Evolutionary conservation across 169 alveolate genomes (phyloP).

Genomic region (Eimeria necatrix): DNA sequence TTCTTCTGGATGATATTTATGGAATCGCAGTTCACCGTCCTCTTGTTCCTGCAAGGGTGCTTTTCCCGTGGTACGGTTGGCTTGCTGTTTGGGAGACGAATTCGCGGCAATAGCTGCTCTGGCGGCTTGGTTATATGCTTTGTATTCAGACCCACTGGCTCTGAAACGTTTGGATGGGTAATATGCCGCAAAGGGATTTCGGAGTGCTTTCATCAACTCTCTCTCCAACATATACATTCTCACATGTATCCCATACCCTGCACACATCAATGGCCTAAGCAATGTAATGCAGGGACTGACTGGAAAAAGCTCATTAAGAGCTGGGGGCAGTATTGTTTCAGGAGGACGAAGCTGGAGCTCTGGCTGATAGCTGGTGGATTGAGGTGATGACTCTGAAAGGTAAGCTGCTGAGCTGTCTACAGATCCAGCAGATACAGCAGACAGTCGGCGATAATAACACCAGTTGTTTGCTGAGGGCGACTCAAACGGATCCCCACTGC

Average conservation of each 20-base stretch:
- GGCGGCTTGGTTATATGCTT: not conserved
- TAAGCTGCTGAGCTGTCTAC: conserved; percentile 39
- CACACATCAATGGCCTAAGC: conserved; percentile 44
- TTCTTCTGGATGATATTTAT: not conserved
- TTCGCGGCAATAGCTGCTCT: not conserved
- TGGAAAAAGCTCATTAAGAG: conserved; percentile 40
- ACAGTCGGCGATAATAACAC: conserved; percentile 49
- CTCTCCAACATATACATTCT: conserved; percentile 52
- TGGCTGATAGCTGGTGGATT: too few relatives aligned
- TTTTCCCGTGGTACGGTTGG: not conserved
- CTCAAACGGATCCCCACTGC: not conserved
- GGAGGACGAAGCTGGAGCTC: not conserved
- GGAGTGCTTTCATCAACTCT: conserved; percentile 31
- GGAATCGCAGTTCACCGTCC: not conserved
- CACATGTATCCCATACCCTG: conserved; percentile 25
- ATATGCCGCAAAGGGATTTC: conserved; percentile 72
- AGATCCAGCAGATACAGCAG: conserved; percentile 60
- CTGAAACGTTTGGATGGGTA: conserved; percentile 65
- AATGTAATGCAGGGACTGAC: conserved; percentile 11
- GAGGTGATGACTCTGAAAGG: not conserved
- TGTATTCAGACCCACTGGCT: conserved; percentile 38
- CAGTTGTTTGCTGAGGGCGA: conserved; percentile 30
- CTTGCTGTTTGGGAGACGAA: not conserved
- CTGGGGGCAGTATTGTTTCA: conserved; percentile 36
- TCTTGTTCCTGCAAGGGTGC: not conserved